Conservation (phyloP, 192 early-diverging fungal species). For the Anaeromyces robustus region DNA sequence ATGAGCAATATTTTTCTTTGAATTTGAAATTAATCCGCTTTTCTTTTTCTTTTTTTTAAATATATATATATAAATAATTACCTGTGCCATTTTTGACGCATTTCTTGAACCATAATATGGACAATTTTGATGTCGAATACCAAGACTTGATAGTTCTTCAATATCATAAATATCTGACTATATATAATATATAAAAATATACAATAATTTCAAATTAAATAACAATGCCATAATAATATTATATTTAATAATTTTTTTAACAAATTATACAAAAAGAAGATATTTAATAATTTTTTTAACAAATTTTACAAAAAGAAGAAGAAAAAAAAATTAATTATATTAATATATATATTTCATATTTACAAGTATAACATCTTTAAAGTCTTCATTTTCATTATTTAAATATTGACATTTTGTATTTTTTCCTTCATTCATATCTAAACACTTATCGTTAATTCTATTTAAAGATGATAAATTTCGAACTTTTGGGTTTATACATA, state of each 20-base stretch:
- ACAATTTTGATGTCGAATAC: constrained; percentile 37
- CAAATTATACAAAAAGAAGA: too few species aligned
- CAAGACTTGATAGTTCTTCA: constrained; percentile 61
- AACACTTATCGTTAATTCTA: constrained; percentile 63
- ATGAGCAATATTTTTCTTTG: neutral
- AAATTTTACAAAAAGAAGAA: too few species aligned
- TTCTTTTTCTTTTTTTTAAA: neutral
- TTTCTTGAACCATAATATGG: constrained; percentile 72
- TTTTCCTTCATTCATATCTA: constrained; percentile 58
- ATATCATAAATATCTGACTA: constrained; percentile 51
- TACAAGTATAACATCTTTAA: constrained; percentile 32
- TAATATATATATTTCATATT: neutral
- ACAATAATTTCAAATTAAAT: too few species aligned
- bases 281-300: too few species aligned
- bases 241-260: too few species aligned
- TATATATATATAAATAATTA: constrained; percentile 4
- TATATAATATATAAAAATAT: constrained; percentile 1
- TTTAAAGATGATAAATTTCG: constrained; percentile 22
- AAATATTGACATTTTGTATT: constrained; percentile 29
- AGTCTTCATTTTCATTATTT: constrained; percentile 26
- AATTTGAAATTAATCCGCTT: too few species aligned
- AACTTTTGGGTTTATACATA: constrained; percentile 69
- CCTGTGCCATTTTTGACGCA: constrained; percentile 30
- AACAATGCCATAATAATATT: too few species aligned
- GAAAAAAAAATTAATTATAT: too few species aligned